Base-by-base conservation (phyloP, 1,139 yeast species). In the Suhomyces yuchorum region DNA sequence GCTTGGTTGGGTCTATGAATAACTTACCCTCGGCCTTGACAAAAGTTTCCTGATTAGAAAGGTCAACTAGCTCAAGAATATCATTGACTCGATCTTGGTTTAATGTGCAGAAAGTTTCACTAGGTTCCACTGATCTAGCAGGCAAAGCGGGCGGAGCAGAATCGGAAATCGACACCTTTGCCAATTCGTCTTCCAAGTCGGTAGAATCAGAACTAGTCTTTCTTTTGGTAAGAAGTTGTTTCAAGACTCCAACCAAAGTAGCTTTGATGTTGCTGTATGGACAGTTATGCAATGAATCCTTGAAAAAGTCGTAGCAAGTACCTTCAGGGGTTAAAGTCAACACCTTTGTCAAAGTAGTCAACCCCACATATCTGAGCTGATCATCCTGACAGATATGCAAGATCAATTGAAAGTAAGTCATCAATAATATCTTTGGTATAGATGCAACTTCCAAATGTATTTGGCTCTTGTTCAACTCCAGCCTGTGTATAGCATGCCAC, bases 211-310 rank as follows among this genome's bases (percentile, higher is more conserved):
- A 18, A 1, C 19, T 5, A 6, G 40, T 8, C 19, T 41, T 67
- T 11, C 56, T 57, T 51, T 73, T 68, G 24, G 74, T 62, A 55
- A 81, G 67, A 51, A 89, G 71, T 53, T 84, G 87, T 61, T 87
- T 90, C 56, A 89, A 74, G 23, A 88, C 80, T 3, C 85, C 81
- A 14, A 88, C 75, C 43, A 85, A 68, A 3, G 82, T 81, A 23
- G 83, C 75, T 55, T 83, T 82, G 19, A 81, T 78, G 39, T 75
- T 74, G 37, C 76, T 80, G 61, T 75, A 84, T 1, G 96, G 96
- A 60, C 96, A 88, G 48, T 79, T 73, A 32, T 73, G 68, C 49
- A 92, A 71, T 0, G 93, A 78, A 60, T 88, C 93, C 36, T 75
- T 60, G 18, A 89, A 70, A 58, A 86, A 88, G 4, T 71, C 73